Evolutionary conservation across 345 rosid genomes (phyloP), one percentile per base, ranked within the genome.

Genomic region (Bruguiera parviflora): DNA sequence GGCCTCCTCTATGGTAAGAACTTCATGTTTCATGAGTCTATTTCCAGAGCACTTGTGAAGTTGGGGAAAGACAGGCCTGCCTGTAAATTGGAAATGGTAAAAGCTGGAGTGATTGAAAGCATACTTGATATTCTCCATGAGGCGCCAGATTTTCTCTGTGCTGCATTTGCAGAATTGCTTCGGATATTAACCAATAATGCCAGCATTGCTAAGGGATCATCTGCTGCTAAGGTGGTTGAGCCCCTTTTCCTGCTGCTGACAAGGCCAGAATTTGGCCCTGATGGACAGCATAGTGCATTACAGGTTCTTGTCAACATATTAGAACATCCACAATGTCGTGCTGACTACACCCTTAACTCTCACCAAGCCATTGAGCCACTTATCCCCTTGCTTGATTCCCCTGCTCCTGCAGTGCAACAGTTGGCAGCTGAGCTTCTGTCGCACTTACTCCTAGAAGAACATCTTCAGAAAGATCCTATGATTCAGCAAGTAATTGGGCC

Each of bases 391-490:
- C 95, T 96, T 61, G 98, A 96, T 70, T 92, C 98, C 71, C 77
- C 90, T 49, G 92, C 92, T 72, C 93, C 96, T 56, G 97, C 97
- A 52, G 97, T 92, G 61, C 98, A 92, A 64, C 98, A 96, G 75
- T 76, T 92, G 85, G 96, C 98, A 57, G 98, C 99, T 60, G 99
- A 96, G 93, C 98, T 96, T 78, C 88, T 96, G 37, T 89, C 99
- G 16, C 95, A 96, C 80, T 81, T 96, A 24, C 92, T 96, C 39
- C 66, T 78, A 66, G 97, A 86, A 80, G 99, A 96, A 55, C 87
- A 84, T 84, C 93, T 96, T 67, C 97, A 89, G 83, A 92, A 89
- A 86, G 96, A 90, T 79, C 81, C 97, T 27, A 77, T 86, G 65
- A 88, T 89, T 19, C 92, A 87, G 77, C 92, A 83, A 70, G 90